phyloP scores from a whole-genome alignment of 2,329 filamentous ascomycete species.

The Phialophora verrucosa region DNA sequence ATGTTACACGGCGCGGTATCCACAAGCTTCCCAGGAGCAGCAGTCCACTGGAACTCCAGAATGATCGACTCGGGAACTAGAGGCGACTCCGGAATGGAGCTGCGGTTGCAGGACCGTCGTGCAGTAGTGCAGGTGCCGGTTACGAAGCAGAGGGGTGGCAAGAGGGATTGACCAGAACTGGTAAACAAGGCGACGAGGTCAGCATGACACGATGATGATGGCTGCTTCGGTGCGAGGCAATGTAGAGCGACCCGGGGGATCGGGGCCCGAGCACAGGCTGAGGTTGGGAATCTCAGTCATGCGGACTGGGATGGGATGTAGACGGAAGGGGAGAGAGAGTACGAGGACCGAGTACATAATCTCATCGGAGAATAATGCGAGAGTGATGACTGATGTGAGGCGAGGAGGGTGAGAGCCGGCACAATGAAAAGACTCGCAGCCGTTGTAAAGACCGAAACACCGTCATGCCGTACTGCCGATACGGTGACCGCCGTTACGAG shows the following conservation, averaged over 20 bases:
- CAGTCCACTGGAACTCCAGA: neutral
- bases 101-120: constrained; percentile 10
- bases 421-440: neutral
- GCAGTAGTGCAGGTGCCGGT: constrained; percentile 11
- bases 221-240: neutral
- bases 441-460: constrained; percentile 8
- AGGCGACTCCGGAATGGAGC: constrained; percentile 10
- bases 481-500: neutral
- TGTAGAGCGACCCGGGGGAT: constrained; percentile 6
- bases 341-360: neutral
- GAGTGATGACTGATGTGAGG: neutral
- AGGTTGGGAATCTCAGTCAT: constrained; percentile 2
- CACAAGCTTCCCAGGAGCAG: constrained; percentile 5
- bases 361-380: neutral
- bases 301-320: neutral
- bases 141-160: constrained; percentile 1
- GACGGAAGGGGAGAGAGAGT: neutral
- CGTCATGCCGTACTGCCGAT: neutral
- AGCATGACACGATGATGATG: constrained; percentile 20
- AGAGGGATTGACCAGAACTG: constrained; percentile 1
- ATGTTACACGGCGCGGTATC: neutral
- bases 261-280: constrained; percentile 5
- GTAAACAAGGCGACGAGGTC: constrained; percentile 14
- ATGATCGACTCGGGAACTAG: constrained; percentile 21
- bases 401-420: neutral